These are phyloP conservation scores for Uromyces viciae-fabae DNA, from an alignment of 1,284 basidiomycete genomes.

Conservation along the genomic window DNA sequence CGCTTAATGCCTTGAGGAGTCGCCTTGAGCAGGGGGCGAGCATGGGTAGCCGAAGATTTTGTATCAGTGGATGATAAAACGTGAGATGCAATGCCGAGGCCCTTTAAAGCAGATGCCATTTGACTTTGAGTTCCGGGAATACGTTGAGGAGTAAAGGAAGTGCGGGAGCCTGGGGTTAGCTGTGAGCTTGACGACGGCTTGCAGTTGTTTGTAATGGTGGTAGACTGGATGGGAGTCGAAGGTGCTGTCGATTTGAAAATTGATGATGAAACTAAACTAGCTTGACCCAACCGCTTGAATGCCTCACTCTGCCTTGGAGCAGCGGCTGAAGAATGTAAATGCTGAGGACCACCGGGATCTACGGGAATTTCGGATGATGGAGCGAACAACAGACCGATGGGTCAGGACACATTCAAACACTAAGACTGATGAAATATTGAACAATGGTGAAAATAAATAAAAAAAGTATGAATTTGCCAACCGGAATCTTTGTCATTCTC, in stretches of 20 bases:
- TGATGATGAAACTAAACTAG: conserved; percentile 33
- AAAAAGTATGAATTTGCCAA: too few relatives aligned
- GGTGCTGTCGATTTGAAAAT: conserved; percentile 31
- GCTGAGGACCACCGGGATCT: too few relatives aligned
- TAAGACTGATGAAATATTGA: too few relatives aligned
- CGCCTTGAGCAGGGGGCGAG: neutral
- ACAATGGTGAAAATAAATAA: too few relatives aligned
- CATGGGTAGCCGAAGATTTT: neutral
- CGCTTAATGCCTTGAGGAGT: conserved; percentile 26
- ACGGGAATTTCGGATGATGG: too few relatives aligned
- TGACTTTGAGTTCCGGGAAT: conserved; percentile 32
- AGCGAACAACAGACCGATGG: too few relatives aligned
- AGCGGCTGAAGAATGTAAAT: conserved; percentile 32
- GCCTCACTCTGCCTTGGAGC: conserved; percentile 42
- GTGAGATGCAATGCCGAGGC: conserved; percentile 27
- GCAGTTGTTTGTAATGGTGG: neutral
- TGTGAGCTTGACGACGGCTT: neutral
- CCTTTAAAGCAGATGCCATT: conserved; percentile 40
- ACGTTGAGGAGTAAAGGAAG: conserved; percentile 15
- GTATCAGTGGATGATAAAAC: neutral
- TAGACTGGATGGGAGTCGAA: conserved; percentile 5
- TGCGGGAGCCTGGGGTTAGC: neutral
- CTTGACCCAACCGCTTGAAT: conserved; percentile 39
- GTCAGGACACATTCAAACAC: too few relatives aligned
- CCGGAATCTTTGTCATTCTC: too few relatives aligned